Percentiles rank a stretch among this genome's conserved stretches.
Conservation (phyloP, 2,329 filamentous ascomycete genomes). For the Neonectria coccinea region DNA sequence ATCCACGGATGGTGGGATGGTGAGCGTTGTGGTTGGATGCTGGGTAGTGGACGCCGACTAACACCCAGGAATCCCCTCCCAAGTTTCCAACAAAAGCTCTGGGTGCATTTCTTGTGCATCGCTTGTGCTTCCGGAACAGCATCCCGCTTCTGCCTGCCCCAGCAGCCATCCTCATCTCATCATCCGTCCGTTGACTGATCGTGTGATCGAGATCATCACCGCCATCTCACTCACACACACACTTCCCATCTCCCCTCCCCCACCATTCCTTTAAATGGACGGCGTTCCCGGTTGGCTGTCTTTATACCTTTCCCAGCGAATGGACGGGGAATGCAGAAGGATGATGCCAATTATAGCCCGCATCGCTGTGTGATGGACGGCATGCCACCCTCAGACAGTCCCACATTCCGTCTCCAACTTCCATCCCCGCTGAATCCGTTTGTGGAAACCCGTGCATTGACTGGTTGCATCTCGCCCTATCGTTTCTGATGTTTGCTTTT, state of each 20-base stretch:
- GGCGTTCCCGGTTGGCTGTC: constrained; percentile 14
- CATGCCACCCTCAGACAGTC: constrained; percentile 12
- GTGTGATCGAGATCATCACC: constrained; percentile 24
- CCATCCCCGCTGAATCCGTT: neutral
- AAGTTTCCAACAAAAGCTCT: neutral
- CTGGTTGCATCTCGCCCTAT: neutral
- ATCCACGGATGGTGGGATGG: constrained; percentile 7
- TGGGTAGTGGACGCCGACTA: neutral
- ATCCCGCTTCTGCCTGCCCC: neutral
- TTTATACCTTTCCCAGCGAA: neutral
- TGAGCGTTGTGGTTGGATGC: neutral
- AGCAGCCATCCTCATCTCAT: neutral
- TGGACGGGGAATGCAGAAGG: neutral
- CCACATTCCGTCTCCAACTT: neutral
- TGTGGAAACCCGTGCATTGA: constrained; percentile 11
- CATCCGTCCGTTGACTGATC: constrained; percentile 11
- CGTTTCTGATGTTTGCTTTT: constrained; percentile 10
- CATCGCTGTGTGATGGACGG: constrained; percentile 1
- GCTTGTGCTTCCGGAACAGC: neutral
- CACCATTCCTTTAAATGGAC: neutral
- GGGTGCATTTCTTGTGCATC: constrained; percentile 18
- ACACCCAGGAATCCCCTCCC: neutral
- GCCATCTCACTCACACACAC: neutral
- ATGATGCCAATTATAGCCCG: constrained; percentile 26
- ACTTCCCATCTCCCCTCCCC: neutral